These are phyloP conservation scores for Ciborinia camelliae DNA, from an alignment of 2,329 filamentous ascomycete genomes.

Conservation along the genomic window DNA sequence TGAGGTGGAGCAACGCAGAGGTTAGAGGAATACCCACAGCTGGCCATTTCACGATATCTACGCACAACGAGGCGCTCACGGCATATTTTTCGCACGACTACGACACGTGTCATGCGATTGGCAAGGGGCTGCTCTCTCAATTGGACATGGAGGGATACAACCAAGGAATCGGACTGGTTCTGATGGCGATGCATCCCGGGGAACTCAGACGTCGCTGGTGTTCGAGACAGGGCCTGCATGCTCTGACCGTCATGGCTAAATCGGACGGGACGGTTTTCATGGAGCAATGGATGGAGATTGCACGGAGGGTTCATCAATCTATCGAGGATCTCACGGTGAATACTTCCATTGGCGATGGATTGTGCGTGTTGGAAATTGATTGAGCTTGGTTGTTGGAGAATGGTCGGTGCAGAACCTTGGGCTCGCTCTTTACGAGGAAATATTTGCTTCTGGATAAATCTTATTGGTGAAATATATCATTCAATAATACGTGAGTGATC, in stretches of 20 bases:
- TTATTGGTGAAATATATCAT: not conserved
- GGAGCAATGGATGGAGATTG: not conserved
- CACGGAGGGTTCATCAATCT: not conserved
- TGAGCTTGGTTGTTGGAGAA: not conserved
- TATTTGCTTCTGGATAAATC: too few relatives aligned
- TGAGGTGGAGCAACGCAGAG: not conserved
- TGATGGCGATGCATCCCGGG: not conserved
- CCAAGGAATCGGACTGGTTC: constrained; percentile 4
- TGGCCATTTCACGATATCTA: not conserved
- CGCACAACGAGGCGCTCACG: not conserved
- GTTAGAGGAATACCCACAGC: not conserved
- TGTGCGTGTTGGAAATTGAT: not conserved
- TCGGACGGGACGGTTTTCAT: not conserved
- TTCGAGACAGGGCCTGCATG: not conserved
- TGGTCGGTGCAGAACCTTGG: not conserved
- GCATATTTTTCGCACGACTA: not conserved
- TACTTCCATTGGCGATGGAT: not conserved
- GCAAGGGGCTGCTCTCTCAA: not conserved
- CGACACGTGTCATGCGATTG: not conserved
- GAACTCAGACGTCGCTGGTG: constrained; percentile 9
- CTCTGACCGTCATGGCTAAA: not conserved
- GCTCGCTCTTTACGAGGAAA: too few relatives aligned
- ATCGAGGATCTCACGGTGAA: not conserved
- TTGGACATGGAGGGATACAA: not conserved
- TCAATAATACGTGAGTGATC: not conserved